phyloP scores from a whole-genome alignment of 345 rosid genomes.

The Brassica nigra region DNA sequence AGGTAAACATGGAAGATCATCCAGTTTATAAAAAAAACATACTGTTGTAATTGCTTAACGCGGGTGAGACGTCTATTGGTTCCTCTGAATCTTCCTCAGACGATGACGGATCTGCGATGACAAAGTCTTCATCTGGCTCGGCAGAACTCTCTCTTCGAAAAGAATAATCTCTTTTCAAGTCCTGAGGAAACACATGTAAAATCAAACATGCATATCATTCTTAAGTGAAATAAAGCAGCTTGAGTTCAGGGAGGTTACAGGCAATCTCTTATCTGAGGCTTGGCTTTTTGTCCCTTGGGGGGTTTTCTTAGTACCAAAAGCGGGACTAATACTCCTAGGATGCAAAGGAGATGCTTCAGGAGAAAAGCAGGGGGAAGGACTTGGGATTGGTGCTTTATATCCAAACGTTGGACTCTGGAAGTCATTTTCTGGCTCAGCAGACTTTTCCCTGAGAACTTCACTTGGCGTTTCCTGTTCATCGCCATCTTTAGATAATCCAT shows the following conservation, averaged over 20 bases:
- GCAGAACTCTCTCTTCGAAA: conserved; percentile 35
- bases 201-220: conserved; percentile 9
- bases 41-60: conserved; percentile 39
- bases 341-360: conserved; percentile 48
- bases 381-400: conserved; percentile 47
- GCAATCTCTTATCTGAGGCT: conserved; percentile 43
- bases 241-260: conserved; percentile 56
- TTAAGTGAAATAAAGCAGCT: conserved; percentile 11
- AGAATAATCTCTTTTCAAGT: conserved; percentile 48
- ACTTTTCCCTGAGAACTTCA: conserved; percentile 38
- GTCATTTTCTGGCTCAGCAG: conserved; percentile 43
- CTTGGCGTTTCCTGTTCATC: conserved; percentile 43
- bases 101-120: conserved; percentile 49
- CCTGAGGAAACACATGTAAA: conserved; percentile 60
- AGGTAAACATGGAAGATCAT: conserved; percentile 4
- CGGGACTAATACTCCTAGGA: conserved; percentile 46
- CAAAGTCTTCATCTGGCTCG: conserved; percentile 43
- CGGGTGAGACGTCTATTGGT: conserved; percentile 52
- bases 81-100: conserved; percentile 53
- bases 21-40: conserved; percentile 10
- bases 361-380: conserved; percentile 46
- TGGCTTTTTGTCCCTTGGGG: conserved; percentile 44
- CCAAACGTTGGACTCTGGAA: conserved; percentile 68
- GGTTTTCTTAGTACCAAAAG: conserved; percentile 40
- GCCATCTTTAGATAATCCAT: conserved; percentile 38